Percentiles rank a stretch among this genome's conserved stretches.
These are phyloP conservation scores for Kickxella alabastrina DNA, from an alignment of 192 early-diverging fungal species.

Conservation along the genomic window DNA sequence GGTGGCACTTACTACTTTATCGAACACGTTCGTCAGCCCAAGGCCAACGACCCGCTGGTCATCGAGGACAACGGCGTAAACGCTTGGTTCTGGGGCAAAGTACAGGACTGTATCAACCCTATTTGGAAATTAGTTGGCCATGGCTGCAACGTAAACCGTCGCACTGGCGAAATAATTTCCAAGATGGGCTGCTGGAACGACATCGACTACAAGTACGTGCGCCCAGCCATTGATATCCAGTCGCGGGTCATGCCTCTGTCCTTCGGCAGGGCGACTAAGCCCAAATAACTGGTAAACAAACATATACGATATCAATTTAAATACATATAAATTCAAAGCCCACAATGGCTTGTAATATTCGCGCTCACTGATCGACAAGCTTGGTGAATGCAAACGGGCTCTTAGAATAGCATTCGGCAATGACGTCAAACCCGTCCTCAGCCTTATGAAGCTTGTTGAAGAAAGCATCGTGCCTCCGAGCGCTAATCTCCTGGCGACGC, in stretches of 20 bases:
- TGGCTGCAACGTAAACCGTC: constrained; percentile 31
- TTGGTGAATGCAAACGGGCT: constrained; percentile 62
- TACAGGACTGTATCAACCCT: constrained; percentile 33
- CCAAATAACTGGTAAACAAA: no score
- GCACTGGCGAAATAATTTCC: constrained; percentile 27
- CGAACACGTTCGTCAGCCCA: constrained; percentile 45
- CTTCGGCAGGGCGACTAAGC: constrained; percentile 45
- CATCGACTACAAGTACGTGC: constrained; percentile 36
- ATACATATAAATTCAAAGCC: background rate
- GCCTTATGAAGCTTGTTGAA: constrained; percentile 66
- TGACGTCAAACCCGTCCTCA: constrained; percentile 80
- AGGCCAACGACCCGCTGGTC: constrained; percentile 15
- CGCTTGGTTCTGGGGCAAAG: constrained; percentile 26
- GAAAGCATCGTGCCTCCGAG: constrained; percentile 77
- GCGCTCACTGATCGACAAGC: constrained; percentile 32
- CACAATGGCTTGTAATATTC: no score
- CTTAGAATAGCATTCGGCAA: constrained; percentile 90
- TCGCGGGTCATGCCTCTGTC: constrained; percentile 40
- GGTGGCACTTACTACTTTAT: constrained; percentile 34
- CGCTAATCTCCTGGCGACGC: constrained; percentile 69
- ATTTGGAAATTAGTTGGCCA: constrained; percentile 31
- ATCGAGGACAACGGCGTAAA: constrained; percentile 35
- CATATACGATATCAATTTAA: background rate
- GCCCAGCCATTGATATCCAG: constrained; percentile 30
- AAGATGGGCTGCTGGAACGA: constrained; percentile 22